Base-by-base conservation (phyloP, 805 yeast species). In the Wickerhamomyces rabaulensis region DNA sequence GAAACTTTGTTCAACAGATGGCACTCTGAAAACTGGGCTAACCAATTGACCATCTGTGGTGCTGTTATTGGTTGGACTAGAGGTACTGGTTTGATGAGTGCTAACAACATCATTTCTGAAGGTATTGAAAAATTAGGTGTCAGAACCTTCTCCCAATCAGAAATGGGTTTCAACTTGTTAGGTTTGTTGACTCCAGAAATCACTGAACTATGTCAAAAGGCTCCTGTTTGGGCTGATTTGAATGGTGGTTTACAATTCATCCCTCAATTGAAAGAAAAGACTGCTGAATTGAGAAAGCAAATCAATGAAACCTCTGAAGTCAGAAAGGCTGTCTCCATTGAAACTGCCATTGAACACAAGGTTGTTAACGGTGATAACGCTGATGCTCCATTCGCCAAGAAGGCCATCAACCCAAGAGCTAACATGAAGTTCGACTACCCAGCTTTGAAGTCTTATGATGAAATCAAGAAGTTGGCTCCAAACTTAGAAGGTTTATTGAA, bases 21-120 rank as follows among this genome's bases (percentile, higher is more conserved):
- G 99, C 78, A 84, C 70, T 91, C 99, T 41, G 99, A 94, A 76
- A 86, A 90, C 50, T 94, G 99, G 99, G 83, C 85, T 40, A 74
- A 86, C 55, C 94, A 87, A 74, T 82, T 94, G 73, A 94, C 98
- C 49, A 76, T 94, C 51, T 91, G 97, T 70, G 99, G 99, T 76
- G 97, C 99, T 40, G 79, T 94, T 56, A 94, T 94, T 69, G 99
- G 99, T 67, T 94, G 99, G 99, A 94, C 99, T 54, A 88, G 99
- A 79, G 99, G 99, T 70, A 94, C 99, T 50, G 99, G 99, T 64
- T 82, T 94, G 65, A 94, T 94, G 99, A 78, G 90, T 63, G 97
- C 84, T 59, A 94, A 94, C 79, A 94, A 94, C 75, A 85, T 89
- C 66, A 88, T 94, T 67, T 97, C 99, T 51, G 97, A 91, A 73